phyloP scores from a whole-genome alignment of 495 filamentous ascomycete species.

The Clavariopsis aquatica region DNA sequence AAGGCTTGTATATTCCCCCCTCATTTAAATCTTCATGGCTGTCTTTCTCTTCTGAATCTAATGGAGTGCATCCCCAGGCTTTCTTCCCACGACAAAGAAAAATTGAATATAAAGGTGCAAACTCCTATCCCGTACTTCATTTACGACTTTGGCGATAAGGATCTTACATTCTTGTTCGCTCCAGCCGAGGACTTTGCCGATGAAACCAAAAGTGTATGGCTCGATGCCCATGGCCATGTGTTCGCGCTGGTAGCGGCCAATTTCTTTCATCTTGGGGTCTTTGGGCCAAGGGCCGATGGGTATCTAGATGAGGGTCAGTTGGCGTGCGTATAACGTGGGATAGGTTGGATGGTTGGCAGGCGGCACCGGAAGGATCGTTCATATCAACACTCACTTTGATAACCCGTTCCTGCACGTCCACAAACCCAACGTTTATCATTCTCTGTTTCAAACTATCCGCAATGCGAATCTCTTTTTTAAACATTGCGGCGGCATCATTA shows the following conservation, averaged over 20 bases:
- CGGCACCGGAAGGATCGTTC: too few species aligned
- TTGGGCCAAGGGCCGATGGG: slow-evolving; percentile 42
- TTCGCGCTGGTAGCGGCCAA: slow-evolving; percentile 32
- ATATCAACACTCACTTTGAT: slow-evolving; percentile 23
- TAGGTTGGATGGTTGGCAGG: too few species aligned
- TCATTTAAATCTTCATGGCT: too few species aligned
- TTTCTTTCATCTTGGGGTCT: slow-evolving; percentile 39
- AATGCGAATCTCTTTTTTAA: slow-evolving; percentile 27
- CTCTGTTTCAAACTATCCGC: slow-evolving; percentile 21
- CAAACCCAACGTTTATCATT: slow-evolving; percentile 38
- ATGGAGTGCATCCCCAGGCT: slow-evolving; percentile 8
- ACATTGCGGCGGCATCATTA: slow-evolving; percentile 18
- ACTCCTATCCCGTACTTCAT: slow-evolving; percentile 19
- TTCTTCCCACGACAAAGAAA: slow-evolving; percentile 26
- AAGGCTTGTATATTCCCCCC: too few species aligned
- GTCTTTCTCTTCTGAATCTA: not conserved
- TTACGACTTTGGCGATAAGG: slow-evolving; percentile 32
- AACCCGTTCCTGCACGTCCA: slow-evolving; percentile 31
- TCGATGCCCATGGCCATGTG: slow-evolving; percentile 30
- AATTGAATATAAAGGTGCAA: slow-evolving; percentile 29
- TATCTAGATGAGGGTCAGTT: not conserved
- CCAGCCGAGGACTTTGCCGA: slow-evolving; percentile 33
- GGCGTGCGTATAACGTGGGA: slow-evolving; percentile 16
- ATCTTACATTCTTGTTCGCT: slow-evolving; percentile 26
- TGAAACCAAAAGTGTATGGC: slow-evolving; percentile 32